Evolutionary conservation across 2,329 filamentous ascomycete species (phyloP).

Genomic region (Aspergillus neoniger): DNA sequence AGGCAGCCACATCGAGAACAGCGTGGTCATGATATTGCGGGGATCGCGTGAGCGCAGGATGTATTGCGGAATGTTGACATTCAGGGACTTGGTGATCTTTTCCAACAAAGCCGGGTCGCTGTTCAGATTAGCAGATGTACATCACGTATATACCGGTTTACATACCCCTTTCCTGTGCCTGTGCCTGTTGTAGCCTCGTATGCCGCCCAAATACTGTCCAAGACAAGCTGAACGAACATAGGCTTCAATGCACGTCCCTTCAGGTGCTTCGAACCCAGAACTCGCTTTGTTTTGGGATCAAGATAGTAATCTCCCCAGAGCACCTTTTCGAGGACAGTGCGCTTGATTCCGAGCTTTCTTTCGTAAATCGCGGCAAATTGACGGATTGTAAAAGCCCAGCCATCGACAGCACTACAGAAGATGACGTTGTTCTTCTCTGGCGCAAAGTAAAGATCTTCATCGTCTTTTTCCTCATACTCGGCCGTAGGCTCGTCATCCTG

Average conservation of each 20-base stretch:
- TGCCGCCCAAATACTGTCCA: slow-evolving; percentile 94
- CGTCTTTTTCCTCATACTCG: slow-evolving; percentile 84
- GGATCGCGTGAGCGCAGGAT: slow-evolving; percentile 81
- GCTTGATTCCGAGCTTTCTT: slow-evolving; percentile 94
- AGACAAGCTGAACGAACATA: slow-evolving; percentile 94
- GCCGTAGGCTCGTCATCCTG: slow-evolving; percentile 52
- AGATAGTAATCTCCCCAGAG: slow-evolving; percentile 97
- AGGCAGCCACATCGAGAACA: slow-evolving; percentile 89
- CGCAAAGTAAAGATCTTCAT: slow-evolving; percentile 96
- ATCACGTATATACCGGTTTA: not conserved
- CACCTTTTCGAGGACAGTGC: slow-evolving; percentile 83
- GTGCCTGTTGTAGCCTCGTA: slow-evolving; percentile 88
- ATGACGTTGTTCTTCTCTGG: slow-evolving; percentile 99
- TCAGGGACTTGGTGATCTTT: slow-evolving; percentile 92
- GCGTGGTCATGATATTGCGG: slow-evolving; percentile 76
- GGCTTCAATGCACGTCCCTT: slow-evolving; percentile 91
- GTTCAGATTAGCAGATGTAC: slow-evolving; percentile 35
- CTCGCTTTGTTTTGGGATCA: slow-evolving; percentile 94
- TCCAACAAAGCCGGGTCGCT: slow-evolving; percentile 79
- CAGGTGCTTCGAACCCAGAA: slow-evolving; percentile 85
- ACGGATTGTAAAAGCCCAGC: slow-evolving; percentile 97
- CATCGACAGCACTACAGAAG: slow-evolving; percentile 94
- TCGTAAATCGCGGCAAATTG: slow-evolving; percentile 94
- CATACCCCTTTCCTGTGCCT: slow-evolving; percentile 76
- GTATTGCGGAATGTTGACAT: slow-evolving; percentile 80